These are phyloP conservation scores for Aspergillaceae sp. DNA, from an alignment of 2,329 filamentous ascomycete genomes.

Conservation along the genomic window DNA sequence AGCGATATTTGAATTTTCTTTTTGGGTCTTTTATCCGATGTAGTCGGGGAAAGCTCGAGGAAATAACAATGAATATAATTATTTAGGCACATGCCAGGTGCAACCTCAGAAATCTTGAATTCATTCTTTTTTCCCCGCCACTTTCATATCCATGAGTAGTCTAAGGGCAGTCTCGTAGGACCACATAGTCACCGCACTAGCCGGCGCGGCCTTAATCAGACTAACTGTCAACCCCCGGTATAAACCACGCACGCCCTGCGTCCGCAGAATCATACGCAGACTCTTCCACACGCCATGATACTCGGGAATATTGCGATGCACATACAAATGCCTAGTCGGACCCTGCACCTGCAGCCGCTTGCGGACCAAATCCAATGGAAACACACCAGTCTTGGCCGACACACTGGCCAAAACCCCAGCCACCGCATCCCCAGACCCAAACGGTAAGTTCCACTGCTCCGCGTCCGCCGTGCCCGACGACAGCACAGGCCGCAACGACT, in stretches of 20 bases:
- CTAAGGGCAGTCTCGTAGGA: constrained; percentile 74
- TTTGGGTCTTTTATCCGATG: not conserved
- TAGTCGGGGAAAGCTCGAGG: constrained; percentile 1
- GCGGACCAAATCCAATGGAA: constrained; percentile 83
- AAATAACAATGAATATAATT: constrained; percentile 6
- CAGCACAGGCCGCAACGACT: constrained; percentile 59
- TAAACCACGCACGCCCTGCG: constrained; percentile 69
- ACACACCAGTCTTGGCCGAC: constrained; percentile 78
- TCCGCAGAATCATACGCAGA: constrained; percentile 57
- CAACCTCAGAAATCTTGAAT: not conserved
- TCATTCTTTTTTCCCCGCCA: constrained; percentile 3
- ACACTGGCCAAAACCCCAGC: constrained; percentile 74
- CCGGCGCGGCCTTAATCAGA: constrained; percentile 86
- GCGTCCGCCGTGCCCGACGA: not conserved
- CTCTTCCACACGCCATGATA: constrained; percentile 63
- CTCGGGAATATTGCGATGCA: constrained; percentile 79
- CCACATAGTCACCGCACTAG: constrained; percentile 88
- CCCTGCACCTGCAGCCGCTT: constrained; percentile 95
- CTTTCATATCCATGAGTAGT: constrained; percentile 41
- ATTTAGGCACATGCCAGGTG: not conserved
- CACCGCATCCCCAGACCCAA: constrained; percentile 72
- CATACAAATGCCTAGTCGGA: constrained; percentile 68
- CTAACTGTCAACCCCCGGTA: constrained; percentile 86
- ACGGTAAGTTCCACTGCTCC: constrained; percentile 44
- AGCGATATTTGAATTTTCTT: constrained; percentile 7